Conservation (phyloP, 2,329 filamentous ascomycete species). For the Fusarium sp. region DNA sequence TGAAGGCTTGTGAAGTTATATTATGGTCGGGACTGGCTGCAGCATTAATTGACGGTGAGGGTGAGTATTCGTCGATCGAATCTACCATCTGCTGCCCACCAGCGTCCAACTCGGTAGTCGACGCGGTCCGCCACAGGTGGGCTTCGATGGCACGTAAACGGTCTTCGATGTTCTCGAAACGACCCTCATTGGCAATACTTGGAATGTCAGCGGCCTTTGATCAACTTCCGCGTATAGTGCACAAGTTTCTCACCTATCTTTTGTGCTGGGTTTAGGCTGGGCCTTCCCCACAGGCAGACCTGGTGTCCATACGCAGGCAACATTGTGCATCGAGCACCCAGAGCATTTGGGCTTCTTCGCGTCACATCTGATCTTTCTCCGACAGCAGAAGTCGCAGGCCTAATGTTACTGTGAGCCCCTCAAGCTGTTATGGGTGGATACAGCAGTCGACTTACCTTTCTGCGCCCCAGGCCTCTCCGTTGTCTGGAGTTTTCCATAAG, state of each 20-base stretch:
- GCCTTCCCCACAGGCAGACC: not conserved
- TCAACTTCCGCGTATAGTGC: too few relatives aligned
- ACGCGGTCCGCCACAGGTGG: constrained; percentile 12
- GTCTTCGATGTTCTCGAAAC: constrained; percentile 3
- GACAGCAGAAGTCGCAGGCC: constrained; percentile 22
- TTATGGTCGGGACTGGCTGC: not conserved
- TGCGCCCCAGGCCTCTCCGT: constrained; percentile 6
- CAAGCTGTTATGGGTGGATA: too few relatives aligned
- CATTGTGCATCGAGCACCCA: not conserved
- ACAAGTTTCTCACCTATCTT: not conserved
- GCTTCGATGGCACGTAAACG: constrained; percentile 11
- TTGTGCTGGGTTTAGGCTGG: not conserved
- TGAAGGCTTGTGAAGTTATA: too few relatives aligned
- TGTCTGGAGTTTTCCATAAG: not conserved
- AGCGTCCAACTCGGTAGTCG: not conserved
- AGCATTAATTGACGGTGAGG: not conserved
- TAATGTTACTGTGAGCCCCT: not conserved
- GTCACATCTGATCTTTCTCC: constrained; percentile 23
- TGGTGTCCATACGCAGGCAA: constrained; percentile 17
- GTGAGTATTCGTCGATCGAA: not conserved
- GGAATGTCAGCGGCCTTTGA: not conserved
- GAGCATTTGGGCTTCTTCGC: constrained; percentile 18
- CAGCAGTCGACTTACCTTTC: constrained; percentile 6
- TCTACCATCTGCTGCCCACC: not conserved
- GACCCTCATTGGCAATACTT: not conserved